Evolutionary conservation across 768 basidiomycete genomes (phyloP).

Genomic region (Crucibulum laeve): DNA sequence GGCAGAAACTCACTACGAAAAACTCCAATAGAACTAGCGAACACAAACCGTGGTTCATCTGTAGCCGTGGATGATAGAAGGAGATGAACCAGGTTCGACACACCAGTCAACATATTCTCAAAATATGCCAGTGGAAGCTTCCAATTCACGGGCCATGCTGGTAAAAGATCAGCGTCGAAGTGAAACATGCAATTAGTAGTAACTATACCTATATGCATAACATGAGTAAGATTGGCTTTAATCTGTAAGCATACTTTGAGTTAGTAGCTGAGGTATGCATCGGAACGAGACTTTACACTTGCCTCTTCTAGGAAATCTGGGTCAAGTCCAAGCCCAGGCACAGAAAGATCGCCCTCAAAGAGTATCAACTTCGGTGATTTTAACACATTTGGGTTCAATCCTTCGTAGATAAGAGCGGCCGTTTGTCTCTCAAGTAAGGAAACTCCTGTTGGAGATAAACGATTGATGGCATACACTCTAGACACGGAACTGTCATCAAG

Average conservation of each 20-base stretch:
- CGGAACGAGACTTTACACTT: background rate
- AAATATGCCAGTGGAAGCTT: background rate
- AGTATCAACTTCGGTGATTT: background rate
- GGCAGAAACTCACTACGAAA: background rate
- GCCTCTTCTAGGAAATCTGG: background rate
- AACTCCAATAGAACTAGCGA: background rate
- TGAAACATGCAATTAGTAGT: background rate
- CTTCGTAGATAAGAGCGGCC: background rate
- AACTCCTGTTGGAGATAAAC: background rate
- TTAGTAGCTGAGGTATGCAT: background rate
- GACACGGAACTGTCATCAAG: background rate
- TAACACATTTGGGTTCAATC: background rate
- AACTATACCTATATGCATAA: background rate
- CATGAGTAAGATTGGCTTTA: background rate
- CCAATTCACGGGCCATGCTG: conserved; percentile 2
- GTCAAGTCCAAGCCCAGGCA: background rate
- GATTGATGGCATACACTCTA: background rate
- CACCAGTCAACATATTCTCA: background rate
- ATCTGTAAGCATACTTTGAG: background rate
- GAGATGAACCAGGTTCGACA: background rate
- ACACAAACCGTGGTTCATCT: background rate
- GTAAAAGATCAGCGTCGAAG: background rate
- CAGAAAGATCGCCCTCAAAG: background rate
- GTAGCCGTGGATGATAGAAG: background rate
- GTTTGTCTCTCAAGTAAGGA: background rate